Percentiles rank a stretch among this genome's conserved stretches.
phyloP scores from a whole-genome alignment of 2,329 filamentous ascomycete species.

The Trichoderma sp. region DNA sequence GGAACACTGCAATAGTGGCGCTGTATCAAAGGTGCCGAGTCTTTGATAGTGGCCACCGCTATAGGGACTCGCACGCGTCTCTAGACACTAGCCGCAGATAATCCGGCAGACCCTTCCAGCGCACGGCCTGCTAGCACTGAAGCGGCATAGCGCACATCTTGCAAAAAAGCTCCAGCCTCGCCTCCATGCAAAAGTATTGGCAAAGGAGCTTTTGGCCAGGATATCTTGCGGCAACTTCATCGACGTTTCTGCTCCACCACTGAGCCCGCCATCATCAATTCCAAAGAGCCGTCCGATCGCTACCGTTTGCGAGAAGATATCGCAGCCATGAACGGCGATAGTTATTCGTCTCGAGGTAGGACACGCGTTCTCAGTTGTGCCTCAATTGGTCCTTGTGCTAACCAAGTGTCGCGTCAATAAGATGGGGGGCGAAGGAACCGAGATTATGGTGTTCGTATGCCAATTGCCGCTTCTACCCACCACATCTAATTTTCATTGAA shows the following conservation, averaged over 20 bases:
- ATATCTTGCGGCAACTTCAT: constrained; percentile 36
- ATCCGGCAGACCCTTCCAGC: constrained; percentile 9
- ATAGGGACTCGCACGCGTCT: constrained; percentile 3
- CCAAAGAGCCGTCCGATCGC: constrained; percentile 24
- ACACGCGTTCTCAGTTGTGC: constrained; percentile 34
- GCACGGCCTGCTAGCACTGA: constrained; percentile 26
- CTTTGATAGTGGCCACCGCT: constrained; percentile 12
- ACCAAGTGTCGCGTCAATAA: constrained; percentile 26
- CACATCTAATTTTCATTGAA: constrained; percentile 28
- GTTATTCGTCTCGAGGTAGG: constrained; percentile 76
- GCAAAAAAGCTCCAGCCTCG: constrained; percentile 52
- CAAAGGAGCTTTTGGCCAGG: constrained; percentile 33
- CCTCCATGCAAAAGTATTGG: constrained; percentile 30
- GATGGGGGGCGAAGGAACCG: constrained; percentile 55
- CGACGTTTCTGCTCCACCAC: constrained; percentile 27
- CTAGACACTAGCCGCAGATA: constrained; percentile 24
- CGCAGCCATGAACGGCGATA: constrained; percentile 78
- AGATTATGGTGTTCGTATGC: constrained; percentile 54
- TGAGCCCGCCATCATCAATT: constrained; percentile 30
- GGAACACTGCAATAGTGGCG: not conserved
- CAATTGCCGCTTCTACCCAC: not conserved
- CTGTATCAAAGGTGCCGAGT: not conserved
- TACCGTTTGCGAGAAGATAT: constrained; percentile 26
- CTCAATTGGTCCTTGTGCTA: constrained; percentile 31
- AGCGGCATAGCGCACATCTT: constrained; percentile 33